Conservation (phyloP, 2,329 filamentous ascomycete species). For the Thelonectria discophora region DNA sequence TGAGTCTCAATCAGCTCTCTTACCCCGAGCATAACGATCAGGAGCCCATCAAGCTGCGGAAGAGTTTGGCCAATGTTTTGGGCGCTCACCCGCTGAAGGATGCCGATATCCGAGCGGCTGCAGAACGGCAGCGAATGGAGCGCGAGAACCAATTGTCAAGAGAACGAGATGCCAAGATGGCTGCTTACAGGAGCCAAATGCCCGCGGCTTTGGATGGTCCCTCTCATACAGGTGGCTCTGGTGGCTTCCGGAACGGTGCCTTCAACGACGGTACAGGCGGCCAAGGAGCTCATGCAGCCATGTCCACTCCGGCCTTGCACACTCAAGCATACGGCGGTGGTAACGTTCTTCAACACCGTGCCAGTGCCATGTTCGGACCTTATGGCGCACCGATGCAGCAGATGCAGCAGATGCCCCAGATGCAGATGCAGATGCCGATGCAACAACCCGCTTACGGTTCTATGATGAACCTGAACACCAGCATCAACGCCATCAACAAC, state of each 20-base stretch:
- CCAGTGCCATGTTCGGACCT: constrained; percentile 45
- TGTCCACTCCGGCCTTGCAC: constrained; percentile 42
- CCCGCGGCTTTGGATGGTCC: constrained; percentile 50
- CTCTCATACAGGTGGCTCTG: constrained; percentile 44
- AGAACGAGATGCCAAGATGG: constrained; percentile 60
- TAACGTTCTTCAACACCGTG: constrained; percentile 37
- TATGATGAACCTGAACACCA: constrained; percentile 33
- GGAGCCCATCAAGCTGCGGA: constrained; percentile 45
- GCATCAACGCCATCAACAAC: constrained; percentile 32
- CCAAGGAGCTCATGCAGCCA: constrained; percentile 35
- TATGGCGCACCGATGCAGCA: constrained; percentile 42
- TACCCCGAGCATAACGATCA: constrained; percentile 24
- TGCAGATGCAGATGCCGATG: constrained; percentile 26
- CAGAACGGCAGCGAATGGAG: constrained; percentile 53
- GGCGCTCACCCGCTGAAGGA: constrained; percentile 54
- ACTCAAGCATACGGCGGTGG: constrained; percentile 38
- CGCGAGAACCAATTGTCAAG: constrained; percentile 52
- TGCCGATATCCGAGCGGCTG: constrained; percentile 51
- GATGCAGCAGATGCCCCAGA: too few species aligned
- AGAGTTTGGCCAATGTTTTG: constrained; percentile 70
- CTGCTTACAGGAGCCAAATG: constrained; percentile 59
- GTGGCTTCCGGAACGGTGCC: constrained; percentile 61
- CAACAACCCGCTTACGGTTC: constrained; percentile 40
- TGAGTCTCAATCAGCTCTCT: constrained; percentile 49
- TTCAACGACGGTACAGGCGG: constrained; percentile 64